Evolutionary conservation across 2,329 filamentous ascomycete genomes (phyloP), one percentile per base, ranked within the genome.

Genomic region (Graphilbum sp.): DNA sequence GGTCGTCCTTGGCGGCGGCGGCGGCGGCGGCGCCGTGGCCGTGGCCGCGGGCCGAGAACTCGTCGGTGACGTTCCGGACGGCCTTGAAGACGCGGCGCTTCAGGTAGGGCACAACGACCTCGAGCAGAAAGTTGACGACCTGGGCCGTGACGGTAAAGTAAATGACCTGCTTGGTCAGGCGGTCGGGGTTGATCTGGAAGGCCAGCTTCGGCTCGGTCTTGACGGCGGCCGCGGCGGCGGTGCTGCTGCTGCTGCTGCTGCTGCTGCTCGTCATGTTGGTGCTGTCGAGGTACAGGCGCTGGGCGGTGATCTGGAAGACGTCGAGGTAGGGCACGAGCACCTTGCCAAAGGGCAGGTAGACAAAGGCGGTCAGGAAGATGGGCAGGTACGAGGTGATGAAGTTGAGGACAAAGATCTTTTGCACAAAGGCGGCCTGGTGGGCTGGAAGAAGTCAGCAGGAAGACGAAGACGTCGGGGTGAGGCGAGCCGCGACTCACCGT

Each of bases 91-190:
- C 73, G 49, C 75, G 75, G 43, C 83, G 78, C 58, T 94, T 95
- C 37, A 84, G 59, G 47, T 84, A 86, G 1, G 90, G 90, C 2
- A 95, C 72, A 27, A 95, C 62, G 5, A 86, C 72, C 55, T 98
- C 90, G 43, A 88, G 75, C 12, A 70, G 75, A 38, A 95, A 79
- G 52, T 82, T 90, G 49, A 98, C 79, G 29, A 95, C 71, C 53
- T 95, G 88, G 0, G 86, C 88, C 0, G 88, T 95, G 24, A 96
- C 83, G 0, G 88, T 93, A 45, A 93, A 90, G 60, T 93, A 96
- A 45, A 95, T 90, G 54, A 95, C 84, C 55, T 96, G 88, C 48
- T 86, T 82, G 49, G 79, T 81, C 27, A 96, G 73, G 15, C 90
- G 71, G 46, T 77, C 69, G 0, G 85, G 79, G 51, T 96, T 86